These are phyloP conservation scores for Leccinum huronense DNA, from an alignment of 1,284 basidiomycete genomes.

Conservation along the genomic window DNA sequence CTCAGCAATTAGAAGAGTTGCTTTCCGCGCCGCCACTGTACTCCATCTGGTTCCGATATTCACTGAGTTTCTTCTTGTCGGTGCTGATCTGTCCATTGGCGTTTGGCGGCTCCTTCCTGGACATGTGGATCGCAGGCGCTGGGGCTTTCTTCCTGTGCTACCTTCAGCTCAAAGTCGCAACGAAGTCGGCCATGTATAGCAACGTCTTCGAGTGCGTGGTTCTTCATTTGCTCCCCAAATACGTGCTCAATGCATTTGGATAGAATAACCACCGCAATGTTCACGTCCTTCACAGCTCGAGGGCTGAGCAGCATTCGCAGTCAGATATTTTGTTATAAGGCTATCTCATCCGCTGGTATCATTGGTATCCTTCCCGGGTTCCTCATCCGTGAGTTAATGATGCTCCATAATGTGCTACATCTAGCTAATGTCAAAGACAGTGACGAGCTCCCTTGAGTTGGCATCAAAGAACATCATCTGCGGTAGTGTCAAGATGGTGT, in stretches of 20 bases:
- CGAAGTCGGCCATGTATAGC: constrained; percentile 75
- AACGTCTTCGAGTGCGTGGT: constrained; percentile 84
- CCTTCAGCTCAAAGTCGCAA: constrained; percentile 70
- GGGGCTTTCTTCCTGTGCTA: constrained; percentile 64
- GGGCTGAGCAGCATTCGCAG: constrained; percentile 73
- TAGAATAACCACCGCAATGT: constrained; percentile 79
- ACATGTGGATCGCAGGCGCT: constrained; percentile 75
- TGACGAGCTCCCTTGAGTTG: constrained; percentile 82
- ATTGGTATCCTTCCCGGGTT: constrained; percentile 83
- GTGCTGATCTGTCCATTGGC: constrained; percentile 77
- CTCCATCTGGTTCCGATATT: constrained; percentile 54
- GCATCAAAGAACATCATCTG: constrained; percentile 87
- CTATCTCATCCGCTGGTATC: constrained; percentile 81
- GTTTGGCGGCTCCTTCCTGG: constrained; percentile 81
- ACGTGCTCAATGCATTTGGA: constrained; percentile 17
- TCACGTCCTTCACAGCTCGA: constrained; percentile 78
- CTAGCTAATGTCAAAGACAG: constrained; percentile 40
- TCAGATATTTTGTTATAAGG: constrained; percentile 82
- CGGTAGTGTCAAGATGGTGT: constrained; percentile 88
- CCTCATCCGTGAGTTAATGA: constrained; percentile 61
- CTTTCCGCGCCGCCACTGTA: constrained; percentile 60
- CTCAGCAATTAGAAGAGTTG: constrained; percentile 47
- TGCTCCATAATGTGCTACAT: constrained; percentile 5
- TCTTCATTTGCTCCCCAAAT: constrained; percentile 3
- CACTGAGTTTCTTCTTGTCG: constrained; percentile 69